Percentiles rank a stretch among this genome's conserved stretches.
Evolutionary conservation across 768 basidiomycete genomes (phyloP).

Genomic region (Pisolithus tinctorius): DNA sequence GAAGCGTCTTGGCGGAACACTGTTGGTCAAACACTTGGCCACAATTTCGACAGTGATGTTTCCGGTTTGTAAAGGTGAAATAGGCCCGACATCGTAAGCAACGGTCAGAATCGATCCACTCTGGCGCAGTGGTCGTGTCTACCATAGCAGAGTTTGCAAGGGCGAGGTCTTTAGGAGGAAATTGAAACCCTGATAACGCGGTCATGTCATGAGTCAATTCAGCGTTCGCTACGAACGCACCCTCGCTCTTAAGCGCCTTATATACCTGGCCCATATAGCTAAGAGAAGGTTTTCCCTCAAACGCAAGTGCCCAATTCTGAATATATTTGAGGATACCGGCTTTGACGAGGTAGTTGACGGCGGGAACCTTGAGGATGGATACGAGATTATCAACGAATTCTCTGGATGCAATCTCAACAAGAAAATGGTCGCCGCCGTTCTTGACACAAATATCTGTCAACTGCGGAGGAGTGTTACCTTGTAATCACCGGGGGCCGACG

Average conservation of each 20-base stretch:
- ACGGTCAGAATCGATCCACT: slow-evolving; percentile 95
- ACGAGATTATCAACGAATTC: slow-evolving; percentile 94
- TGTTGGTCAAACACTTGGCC: slow-evolving; percentile 94
- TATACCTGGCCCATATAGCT: slow-evolving; percentile 77
- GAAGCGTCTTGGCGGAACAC: slow-evolving; percentile 79
- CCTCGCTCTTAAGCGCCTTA: slow-evolving; percentile 66
- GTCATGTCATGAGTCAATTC: not conserved
- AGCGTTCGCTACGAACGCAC: slow-evolving; percentile 33
- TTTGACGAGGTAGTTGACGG: slow-evolving; percentile 77
- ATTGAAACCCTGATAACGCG: slow-evolving; percentile 55
- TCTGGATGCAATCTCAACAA: slow-evolving; percentile 75
- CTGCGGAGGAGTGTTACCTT: slow-evolving; percentile 31
- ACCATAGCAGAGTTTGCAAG: slow-evolving; percentile 77
- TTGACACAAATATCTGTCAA: slow-evolving; percentile 90
- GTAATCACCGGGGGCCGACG: not conserved
- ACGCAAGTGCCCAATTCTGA: slow-evolving; percentile 93
- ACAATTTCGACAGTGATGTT: slow-evolving; percentile 98
- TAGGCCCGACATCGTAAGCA: slow-evolving; percentile 88
- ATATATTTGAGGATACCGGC: slow-evolving; percentile 66
- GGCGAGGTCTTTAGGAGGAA: slow-evolving; percentile 73
- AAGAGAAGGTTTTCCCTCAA: slow-evolving; percentile 72
- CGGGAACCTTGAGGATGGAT: slow-evolving; percentile 75
- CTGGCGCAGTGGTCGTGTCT: slow-evolving; percentile 85
- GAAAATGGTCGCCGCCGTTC: slow-evolving; percentile 93
- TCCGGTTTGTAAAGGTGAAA: slow-evolving; percentile 93